Evolutionary conservation across 139 green algal species (phyloP).

Genomic region (Tetraselmis chui): DNA sequence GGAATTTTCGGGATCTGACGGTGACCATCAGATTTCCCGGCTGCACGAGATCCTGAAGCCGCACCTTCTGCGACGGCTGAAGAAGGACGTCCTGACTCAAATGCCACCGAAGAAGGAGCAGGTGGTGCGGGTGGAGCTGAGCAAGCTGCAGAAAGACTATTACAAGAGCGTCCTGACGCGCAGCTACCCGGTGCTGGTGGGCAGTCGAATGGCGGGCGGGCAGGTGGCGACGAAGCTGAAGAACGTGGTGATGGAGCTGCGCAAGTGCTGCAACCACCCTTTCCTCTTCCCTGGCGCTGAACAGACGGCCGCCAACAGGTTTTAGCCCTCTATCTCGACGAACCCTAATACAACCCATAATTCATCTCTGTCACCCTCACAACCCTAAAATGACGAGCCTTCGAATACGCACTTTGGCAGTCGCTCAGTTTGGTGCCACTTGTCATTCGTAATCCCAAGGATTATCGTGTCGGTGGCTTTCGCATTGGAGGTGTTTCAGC

Average conservation of each 20-base stretch:
- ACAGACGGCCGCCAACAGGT: background rate
- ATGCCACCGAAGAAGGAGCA: slow-evolving; percentile 79
- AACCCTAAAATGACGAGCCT: background rate
- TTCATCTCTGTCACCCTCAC: background rate
- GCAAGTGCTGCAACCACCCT: slow-evolving; percentile 73
- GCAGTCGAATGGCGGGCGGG: slow-evolving; percentile 9
- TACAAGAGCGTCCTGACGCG: slow-evolving; percentile 40
- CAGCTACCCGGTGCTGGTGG: slow-evolving; percentile 29
- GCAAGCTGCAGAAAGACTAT: slow-evolving; percentile 32
- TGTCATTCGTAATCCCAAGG: no score
- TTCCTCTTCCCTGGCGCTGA: slow-evolving; percentile 37
- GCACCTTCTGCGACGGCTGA: slow-evolving; percentile 69
- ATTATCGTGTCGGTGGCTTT: no score
- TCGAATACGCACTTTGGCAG: background rate
- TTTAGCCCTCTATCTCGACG: background rate
- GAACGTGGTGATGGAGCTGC: slow-evolving; percentile 63
- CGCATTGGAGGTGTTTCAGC: no score
- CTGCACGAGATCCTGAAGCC: slow-evolving; percentile 53
- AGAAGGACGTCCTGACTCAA: slow-evolving; percentile 71
- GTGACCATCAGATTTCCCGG: slow-evolving; percentile 46
- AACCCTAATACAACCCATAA: background rate
- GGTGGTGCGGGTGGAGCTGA: slow-evolving; percentile 65
- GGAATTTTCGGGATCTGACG: slow-evolving; percentile 31
- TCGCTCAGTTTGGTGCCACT: no score
- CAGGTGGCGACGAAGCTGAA: slow-evolving; percentile 18